phyloP scores from a whole-genome alignment of 495 filamentous ascomycete species.

The Thermochaetoides thermophila region DNA sequence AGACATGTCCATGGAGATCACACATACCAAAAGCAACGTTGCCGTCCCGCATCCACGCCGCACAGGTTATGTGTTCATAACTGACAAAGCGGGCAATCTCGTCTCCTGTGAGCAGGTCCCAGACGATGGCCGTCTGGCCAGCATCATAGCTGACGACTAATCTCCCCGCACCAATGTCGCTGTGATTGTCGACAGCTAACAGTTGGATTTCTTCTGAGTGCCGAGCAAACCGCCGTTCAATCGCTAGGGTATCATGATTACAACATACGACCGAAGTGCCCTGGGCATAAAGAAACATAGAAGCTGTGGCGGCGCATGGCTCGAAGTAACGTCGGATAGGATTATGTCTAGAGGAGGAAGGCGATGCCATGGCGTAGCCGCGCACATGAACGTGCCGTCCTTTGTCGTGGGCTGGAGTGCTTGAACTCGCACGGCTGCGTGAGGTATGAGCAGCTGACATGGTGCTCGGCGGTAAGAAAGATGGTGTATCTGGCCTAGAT shows the following conservation, averaged over 20 bases:
- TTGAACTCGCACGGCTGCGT: slow-evolving; percentile 47
- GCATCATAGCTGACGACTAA: slow-evolving; percentile 87
- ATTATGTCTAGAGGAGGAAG: too few relatives aligned
- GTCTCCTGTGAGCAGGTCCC: slow-evolving; percentile 87
- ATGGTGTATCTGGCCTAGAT: slow-evolving; percentile 13
- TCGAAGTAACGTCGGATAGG: slow-evolving; percentile 49
- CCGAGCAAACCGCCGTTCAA: slow-evolving; percentile 74
- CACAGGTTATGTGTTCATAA: slow-evolving; percentile 72
- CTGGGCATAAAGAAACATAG: slow-evolving; percentile 76
- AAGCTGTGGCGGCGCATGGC: slow-evolving; percentile 73
- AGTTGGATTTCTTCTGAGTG: slow-evolving; percentile 73
- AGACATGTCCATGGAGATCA: slow-evolving; percentile 1
- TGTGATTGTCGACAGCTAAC: slow-evolving; percentile 82
- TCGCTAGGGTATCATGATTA: slow-evolving; percentile 80
- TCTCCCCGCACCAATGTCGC: slow-evolving; percentile 70
- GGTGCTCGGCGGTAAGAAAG: slow-evolving; percentile 4
- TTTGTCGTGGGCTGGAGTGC: slow-evolving; percentile 30
- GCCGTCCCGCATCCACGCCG: slow-evolving; percentile 93
- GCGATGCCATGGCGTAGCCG: slow-evolving; percentile 35
- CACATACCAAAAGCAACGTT: slow-evolving; percentile 86
- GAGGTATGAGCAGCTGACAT: slow-evolving; percentile 32
- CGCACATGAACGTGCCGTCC: slow-evolving; percentile 27
- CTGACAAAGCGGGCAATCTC: slow-evolving; percentile 81
- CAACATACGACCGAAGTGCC: slow-evolving; percentile 62
- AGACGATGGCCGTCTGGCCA: slow-evolving; percentile 85